These are phyloP conservation scores for Sodiomyces alkalinus DNA, from an alignment of 2,329 filamentous ascomycete species.

Conservation along the genomic window DNA sequence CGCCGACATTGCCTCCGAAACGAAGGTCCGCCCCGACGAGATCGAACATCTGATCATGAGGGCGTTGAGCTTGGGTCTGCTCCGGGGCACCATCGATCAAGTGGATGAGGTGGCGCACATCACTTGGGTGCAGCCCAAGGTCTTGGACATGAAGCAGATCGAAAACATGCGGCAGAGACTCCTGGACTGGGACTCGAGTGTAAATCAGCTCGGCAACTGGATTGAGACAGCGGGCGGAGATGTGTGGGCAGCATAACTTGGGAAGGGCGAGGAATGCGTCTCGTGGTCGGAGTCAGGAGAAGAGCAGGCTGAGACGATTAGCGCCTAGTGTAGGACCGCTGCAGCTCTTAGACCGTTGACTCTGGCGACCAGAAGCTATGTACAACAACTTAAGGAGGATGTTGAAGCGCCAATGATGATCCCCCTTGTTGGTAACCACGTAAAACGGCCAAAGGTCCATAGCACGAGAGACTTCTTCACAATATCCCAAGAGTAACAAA, in stretches of 20 bases:
- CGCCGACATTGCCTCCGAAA: conserved; percentile 74
- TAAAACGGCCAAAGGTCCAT: no score
- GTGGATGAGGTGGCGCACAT: conserved; percentile 89
- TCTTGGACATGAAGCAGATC: conserved; percentile 90
- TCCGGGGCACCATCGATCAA: conserved; percentile 90
- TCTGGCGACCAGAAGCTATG: no score
- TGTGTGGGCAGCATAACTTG: conserved; percentile 69
- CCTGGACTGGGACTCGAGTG: conserved; percentile 89
- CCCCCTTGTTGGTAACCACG: no score
- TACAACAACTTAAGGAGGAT: no score
- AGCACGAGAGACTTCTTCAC: no score
- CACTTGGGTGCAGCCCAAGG: conserved; percentile 98
- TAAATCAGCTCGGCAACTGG: conserved; percentile 94
- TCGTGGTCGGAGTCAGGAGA: no score
- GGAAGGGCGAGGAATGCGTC: background rate
- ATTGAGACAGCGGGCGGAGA: conserved; percentile 89
- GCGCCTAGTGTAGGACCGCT: no score
- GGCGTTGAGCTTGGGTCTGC: conserved; percentile 80
- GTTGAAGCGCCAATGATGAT: no score
- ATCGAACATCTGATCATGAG: conserved; percentile 99
- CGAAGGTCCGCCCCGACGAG: conserved; percentile 77
- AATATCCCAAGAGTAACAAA: no score
- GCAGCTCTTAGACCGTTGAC: no score
- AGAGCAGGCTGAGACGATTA: no score
- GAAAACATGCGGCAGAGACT: conserved; percentile 77